Conservation (phyloP, 2,329 filamentous ascomycete species). For the Trichoderma harzianum region DNA sequence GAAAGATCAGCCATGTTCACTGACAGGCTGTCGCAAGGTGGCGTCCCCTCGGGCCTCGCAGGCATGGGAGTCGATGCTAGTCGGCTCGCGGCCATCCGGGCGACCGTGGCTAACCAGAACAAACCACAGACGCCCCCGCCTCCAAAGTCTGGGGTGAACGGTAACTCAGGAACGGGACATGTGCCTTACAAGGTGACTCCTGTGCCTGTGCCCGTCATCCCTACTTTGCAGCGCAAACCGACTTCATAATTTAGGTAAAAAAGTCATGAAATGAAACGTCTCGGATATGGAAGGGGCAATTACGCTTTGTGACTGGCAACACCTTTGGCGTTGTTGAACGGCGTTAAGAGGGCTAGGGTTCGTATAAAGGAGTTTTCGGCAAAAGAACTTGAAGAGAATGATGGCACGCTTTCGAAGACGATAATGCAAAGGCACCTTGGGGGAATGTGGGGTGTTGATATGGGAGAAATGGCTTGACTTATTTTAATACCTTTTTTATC, state of each 20-base stretch:
- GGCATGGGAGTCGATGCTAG: constrained; percentile 36
- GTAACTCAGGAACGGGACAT: constrained; percentile 32
- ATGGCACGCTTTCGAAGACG: constrained; percentile 3
- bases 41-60: constrained; percentile 36
- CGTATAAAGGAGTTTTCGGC: constrained; percentile 14
- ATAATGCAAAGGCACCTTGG: background rate
- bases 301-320: constrained; percentile 11
- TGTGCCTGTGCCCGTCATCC: constrained; percentile 43
- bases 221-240: constrained; percentile 31
- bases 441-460: constrained; percentile 5
- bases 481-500: background rate
- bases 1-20: constrained; percentile 41
- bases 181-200: constrained; percentile 42
- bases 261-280: background rate
- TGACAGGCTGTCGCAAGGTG: constrained; percentile 47
- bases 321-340: constrained; percentile 8
- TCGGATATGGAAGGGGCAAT: background rate
- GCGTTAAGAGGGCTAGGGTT: constrained; percentile 11
- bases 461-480: background rate
- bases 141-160: constrained; percentile 33
- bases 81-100: constrained; percentile 34
- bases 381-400: constrained; percentile 1
- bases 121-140: constrained; percentile 37
- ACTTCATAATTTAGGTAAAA: constrained; percentile 12
- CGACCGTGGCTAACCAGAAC: constrained; percentile 35